A percentile compares a stretch with the other conserved stretches of the same genome.
phyloP scores from a whole-genome alignment of 2,329 filamentous ascomycete species.

The Penicillium sp. region DNA sequence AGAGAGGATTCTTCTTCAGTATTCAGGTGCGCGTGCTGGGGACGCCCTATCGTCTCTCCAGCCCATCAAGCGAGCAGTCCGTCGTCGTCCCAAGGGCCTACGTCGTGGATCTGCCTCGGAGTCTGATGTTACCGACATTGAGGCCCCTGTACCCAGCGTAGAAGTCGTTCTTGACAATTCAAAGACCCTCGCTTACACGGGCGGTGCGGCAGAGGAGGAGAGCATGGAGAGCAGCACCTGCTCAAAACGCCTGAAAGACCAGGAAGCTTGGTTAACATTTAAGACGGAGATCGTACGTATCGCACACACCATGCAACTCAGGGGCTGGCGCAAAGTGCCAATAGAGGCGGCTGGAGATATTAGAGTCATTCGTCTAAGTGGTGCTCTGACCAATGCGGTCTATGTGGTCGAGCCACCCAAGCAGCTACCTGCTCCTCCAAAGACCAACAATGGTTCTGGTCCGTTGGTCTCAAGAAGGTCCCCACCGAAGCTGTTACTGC shows the following conservation, averaged over 20 bases:
- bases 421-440: constrained; percentile 57
- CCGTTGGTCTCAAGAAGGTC: constrained; percentile 52
- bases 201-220: constrained; percentile 50
- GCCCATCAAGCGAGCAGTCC: constrained; percentile 32
- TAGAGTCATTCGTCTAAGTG: constrained; percentile 65
- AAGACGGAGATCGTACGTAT: constrained; percentile 91
- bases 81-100: constrained; percentile 46
- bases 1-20: constrained; percentile 69
- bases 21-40: constrained; percentile 44
- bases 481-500: constrained; percentile 77
- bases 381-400: constrained; percentile 93
- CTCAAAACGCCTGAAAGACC: constrained; percentile 67
- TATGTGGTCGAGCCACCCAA: constrained; percentile 88
- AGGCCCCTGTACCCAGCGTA: constrained; percentile 80
- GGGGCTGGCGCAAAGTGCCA: constrained; percentile 87
- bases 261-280: constrained; percentile 80
- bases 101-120: constrained; percentile 71
- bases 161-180: constrained; percentile 88
- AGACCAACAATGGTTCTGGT: constrained; percentile 47
- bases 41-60: constrained; percentile 26
- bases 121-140: constrained; percentile 82
- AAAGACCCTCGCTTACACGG: constrained; percentile 80
- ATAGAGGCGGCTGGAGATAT: constrained; percentile 52
- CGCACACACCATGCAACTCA: constrained; percentile 84
- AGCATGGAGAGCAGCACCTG: constrained; percentile 52